phyloP scores from a whole-genome alignment of 176 grass and related monocot genomes.

The Oryza coarctata region DNA sequence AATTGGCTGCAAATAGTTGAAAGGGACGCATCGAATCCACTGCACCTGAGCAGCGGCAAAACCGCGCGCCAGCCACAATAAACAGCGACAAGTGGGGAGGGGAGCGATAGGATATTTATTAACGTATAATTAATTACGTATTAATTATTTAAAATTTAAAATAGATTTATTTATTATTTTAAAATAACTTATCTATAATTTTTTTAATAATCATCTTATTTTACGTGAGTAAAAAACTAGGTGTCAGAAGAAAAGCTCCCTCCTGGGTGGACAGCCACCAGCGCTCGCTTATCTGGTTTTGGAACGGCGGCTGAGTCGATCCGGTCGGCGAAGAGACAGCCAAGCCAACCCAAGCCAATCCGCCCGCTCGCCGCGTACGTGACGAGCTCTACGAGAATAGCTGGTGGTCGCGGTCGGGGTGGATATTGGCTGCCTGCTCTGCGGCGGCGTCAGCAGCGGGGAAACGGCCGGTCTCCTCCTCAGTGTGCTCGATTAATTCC shows the following conservation, averaged over 20 bases:
- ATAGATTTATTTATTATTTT: too few relatives aligned
- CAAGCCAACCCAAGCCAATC: neutral
- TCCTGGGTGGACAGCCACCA: neutral
- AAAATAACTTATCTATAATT: too few relatives aligned
- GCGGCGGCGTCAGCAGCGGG: too few relatives aligned
- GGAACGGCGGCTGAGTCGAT: neutral
- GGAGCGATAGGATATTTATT: neutral
- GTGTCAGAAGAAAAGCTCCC: too few relatives aligned
- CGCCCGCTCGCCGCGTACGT: too few relatives aligned
- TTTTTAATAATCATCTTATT: too few relatives aligned
- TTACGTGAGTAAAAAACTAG: too few relatives aligned
- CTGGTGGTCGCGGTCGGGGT: neutral
- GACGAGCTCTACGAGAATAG: too few relatives aligned
- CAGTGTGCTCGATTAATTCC: neutral
- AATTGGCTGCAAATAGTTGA: neutral
- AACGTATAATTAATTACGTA: too few relatives aligned
- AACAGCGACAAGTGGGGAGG: neutral
- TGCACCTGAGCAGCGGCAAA: neutral
- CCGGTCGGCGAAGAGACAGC: neutral
- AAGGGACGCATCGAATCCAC: neutral
- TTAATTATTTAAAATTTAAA: too few relatives aligned
- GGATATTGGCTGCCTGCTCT: too few relatives aligned
- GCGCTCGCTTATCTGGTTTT: neutral
- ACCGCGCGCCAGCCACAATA: neutral
- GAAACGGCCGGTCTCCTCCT: too few relatives aligned